Percentiles rank a stretch among this genome's conserved stretches.
Conservation (phyloP, 2,329 filamentous ascomycete genomes). For the Verticillium nonalfalfae region DNA sequence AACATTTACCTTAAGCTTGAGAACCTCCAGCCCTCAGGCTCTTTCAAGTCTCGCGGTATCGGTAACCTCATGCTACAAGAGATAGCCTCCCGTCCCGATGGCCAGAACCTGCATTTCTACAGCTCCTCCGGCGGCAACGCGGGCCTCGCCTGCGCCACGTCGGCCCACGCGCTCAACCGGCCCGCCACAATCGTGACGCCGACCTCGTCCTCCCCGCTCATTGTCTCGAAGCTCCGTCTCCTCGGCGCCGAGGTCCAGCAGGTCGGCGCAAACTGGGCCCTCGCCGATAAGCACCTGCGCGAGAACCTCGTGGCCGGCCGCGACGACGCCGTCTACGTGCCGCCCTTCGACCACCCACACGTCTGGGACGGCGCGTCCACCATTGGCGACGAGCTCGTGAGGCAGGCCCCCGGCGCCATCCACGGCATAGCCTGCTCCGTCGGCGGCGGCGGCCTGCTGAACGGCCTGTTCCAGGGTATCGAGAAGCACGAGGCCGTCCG, state of each 20-base stretch:
- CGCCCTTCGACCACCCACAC: conserved; percentile 62
- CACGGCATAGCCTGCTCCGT: conserved; percentile 72
- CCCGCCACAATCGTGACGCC: conserved; percentile 74
- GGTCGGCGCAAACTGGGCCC: conserved; percentile 59
- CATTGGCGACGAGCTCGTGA: conserved; percentile 45
- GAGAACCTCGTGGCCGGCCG: conserved; percentile 49
- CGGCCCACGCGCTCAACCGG: conserved; percentile 56
- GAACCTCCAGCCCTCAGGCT: conserved; percentile 76
- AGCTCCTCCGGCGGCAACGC: conserved; percentile 78
- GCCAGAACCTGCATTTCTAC: conserved; percentile 60
- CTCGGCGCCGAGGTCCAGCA: conserved; percentile 66
- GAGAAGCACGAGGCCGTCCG: conserved; percentile 26
- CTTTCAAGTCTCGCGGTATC: conserved; percentile 78
- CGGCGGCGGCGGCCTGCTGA: conserved; percentile 77
- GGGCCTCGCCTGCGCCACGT: conserved; percentile 72
- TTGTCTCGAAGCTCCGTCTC: conserved; percentile 63
- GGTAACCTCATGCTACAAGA: conserved; percentile 60
- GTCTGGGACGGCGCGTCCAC: conserved; percentile 61
- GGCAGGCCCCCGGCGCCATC: conserved; percentile 25
- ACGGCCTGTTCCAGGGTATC: conserved; percentile 67
- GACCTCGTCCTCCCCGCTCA: conserved; percentile 54
- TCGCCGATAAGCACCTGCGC: conserved; percentile 62
- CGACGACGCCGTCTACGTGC: conserved; percentile 53
- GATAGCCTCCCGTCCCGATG: conserved; percentile 21
- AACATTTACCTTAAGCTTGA: conserved; percentile 83